Evolutionary conservation across 192 early-diverging fungal species (phyloP), one percentile per base, ranked within the genome.

Genomic region (Chytriomyces sp.): DNA sequence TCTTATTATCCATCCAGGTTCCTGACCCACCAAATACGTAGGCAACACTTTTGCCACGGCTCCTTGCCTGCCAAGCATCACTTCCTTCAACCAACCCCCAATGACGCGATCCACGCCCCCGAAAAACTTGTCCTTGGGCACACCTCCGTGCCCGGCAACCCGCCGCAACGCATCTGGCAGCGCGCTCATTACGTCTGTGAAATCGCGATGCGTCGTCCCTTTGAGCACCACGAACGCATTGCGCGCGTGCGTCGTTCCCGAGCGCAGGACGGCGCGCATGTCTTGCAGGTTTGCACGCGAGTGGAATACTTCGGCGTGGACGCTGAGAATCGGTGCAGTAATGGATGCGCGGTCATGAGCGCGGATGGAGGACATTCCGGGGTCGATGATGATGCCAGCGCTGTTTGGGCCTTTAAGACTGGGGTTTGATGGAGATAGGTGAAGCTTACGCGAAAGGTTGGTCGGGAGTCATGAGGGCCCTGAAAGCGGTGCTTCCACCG

Each of bases 351-450:
- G 40, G 62, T n/a, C 25, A n/a, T n/a, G n/a, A n/a, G n/a, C n/a
- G 34, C 25, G 52, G 30, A 74, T n/a, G 5, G 73, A 40, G 32
- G 33, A 74, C 73, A 74, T 74, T 64, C 73, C 65, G 5, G 73
- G 73, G 37, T 74, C 73, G 17, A 74, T 26, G 14, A 56, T 26
- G n/a, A 74, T 62, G 4, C 73, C 73, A 33, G 26, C n/a, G 6
- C 62, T 64, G n/a, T n/a, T n/a, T n/a, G n/a, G n/a, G n/a, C n/a
- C n/a, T n/a, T n/a, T n/a, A n/a, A n/a, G n/a, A n/a, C n/a, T n/a
- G n/a, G 37, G 12, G 59, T 5, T 1, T 17, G 33, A 22, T 49
- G 17, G 44, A 49, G 0, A 49, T n/a, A 49, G 44, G 44, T 3
- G 14, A 2, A 49, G 44, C 39, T 44, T 37, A 61, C 41, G n/a